Percentiles rank a stretch among this genome's conserved stretches.
Conservation (phyloP, 768 basidiomycete species). For the Russula earlei region DNA sequence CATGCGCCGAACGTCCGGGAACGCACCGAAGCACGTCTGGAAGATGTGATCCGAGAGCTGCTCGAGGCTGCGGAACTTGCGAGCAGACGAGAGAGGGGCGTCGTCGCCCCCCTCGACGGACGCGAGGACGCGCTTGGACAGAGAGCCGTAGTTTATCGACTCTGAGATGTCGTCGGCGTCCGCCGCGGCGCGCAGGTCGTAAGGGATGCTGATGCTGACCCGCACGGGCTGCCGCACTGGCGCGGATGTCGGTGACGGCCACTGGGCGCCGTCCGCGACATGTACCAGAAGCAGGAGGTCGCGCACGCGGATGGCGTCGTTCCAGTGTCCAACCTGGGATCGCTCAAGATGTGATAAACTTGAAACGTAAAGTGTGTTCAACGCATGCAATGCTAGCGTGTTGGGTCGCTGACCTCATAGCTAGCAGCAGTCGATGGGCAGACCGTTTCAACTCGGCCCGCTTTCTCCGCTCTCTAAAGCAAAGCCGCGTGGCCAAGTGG, state of each 20-base stretch:
- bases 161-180: constrained; percentile 42
- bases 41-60: constrained; percentile 37
- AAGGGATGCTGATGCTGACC: constrained; percentile 40
- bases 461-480: not conserved
- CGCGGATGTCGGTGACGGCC: constrained; percentile 30
- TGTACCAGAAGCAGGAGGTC: constrained; percentile 37
- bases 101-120: constrained; percentile 12
- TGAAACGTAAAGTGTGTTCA: not conserved
- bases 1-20: constrained; percentile 30
- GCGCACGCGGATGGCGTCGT: constrained; percentile 37
- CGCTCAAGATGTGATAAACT: not conserved
- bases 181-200: constrained; percentile 43
- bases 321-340: not conserved
- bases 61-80: constrained; percentile 36
- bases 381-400: not conserved
- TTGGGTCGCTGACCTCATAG: constrained; percentile 4
- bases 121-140: constrained; percentile 30
- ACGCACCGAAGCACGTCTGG: constrained; percentile 29
- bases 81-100: constrained; percentile 13
- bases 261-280: constrained; percentile 36
- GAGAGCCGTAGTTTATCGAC: constrained; percentile 57
- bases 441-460: not conserved
- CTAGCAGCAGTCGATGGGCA: not conserved
- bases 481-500: not conserved
- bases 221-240: constrained; percentile 43